Base-by-base conservation (phyloP, 352 stramenopile genomes). In the Aphanomyces cochlioides region DNA sequence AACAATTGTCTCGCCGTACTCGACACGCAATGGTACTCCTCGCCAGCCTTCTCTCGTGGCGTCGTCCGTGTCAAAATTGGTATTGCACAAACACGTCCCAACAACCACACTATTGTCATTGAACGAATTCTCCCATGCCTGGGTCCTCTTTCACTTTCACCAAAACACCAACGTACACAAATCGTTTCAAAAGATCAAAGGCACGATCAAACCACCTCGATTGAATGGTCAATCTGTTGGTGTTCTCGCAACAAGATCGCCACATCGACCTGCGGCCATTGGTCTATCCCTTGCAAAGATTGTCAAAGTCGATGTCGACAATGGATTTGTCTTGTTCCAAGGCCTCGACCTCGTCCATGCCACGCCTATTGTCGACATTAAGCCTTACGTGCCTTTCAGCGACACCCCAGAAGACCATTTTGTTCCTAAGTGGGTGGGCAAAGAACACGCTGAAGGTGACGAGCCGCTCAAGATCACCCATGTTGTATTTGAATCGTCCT, bases 321-420 rank as follows among this genome's bases (percentile, higher is more conserved):
- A 90, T 68, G 78, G 84, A 59, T 85, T 75, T 34, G 77, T 73
- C 39, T 13, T 67, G 1, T 48, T 71, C 56, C 41, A 58, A 50
- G 94, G 93, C 40, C 85, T 98, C 56, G 95, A 98, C 74, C 84
- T 98, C 7, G 87, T 98, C 54, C 88, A 99, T 77, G 96, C 96
- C 59, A 99, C 97, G 28, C 97, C 97, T 0, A 89, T 99, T 39
- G 79, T 99, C 19, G 97, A 99, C 75, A 92, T 99, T 59, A 99
- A 99, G 79, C 97, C 97, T 8, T 99, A 98, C 76, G 96, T 99
- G 48, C 43, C 63, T 7, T 69, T 69, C 41, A 69, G 63, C 38
- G 63, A 69, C 37, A 56, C 63, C 0, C 63, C 63, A n/a, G n/a
- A 7, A 21, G 37, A 60, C 15, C 19, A 47, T 4, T 61, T 63